Conservation (phyloP, 73 alveolate genomes). For the Paramecium octaurelia region DNA sequence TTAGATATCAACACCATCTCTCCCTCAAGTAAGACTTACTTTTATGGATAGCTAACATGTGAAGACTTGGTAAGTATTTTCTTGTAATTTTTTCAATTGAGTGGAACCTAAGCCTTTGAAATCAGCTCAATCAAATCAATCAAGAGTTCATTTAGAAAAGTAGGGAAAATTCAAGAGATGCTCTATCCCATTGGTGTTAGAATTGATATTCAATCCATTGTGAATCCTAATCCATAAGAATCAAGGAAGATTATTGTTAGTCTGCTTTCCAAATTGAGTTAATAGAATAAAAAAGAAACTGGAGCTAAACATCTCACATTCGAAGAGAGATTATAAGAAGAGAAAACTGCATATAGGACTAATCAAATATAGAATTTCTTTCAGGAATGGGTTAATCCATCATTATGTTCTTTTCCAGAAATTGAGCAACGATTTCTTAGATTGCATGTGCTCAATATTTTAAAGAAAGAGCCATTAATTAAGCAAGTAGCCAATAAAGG, state of each 20-base stretch:
- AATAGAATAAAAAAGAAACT: constrained; percentile 9
- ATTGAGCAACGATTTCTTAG: background rate
- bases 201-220: background rate
- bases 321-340: constrained; percentile 16
- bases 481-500: constrained; percentile 28
- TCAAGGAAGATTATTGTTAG: background rate
- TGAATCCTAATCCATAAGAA: constrained; percentile 17
- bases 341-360: background rate
- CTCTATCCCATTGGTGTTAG: background rate
- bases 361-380: background rate
- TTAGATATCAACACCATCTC: background rate
- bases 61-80: background rate
- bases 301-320: background rate
- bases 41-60: background rate
- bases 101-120: background rate
- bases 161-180: constrained; percentile 19
- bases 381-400: constrained; percentile 43
- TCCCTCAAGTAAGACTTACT: background rate
- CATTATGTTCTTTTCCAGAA: background rate
- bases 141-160: constrained; percentile 32
- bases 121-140: constrained; percentile 8
- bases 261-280: background rate
- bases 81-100: background rate
- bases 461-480: constrained; percentile 7
- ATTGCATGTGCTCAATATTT: constrained; percentile 31